A percentile compares a stretch with the other conserved stretches of the same genome.
These are phyloP conservation scores for Alternaria sp. DNA, from an alignment of 2,329 filamentous ascomycete species.

Conservation along the genomic window DNA sequence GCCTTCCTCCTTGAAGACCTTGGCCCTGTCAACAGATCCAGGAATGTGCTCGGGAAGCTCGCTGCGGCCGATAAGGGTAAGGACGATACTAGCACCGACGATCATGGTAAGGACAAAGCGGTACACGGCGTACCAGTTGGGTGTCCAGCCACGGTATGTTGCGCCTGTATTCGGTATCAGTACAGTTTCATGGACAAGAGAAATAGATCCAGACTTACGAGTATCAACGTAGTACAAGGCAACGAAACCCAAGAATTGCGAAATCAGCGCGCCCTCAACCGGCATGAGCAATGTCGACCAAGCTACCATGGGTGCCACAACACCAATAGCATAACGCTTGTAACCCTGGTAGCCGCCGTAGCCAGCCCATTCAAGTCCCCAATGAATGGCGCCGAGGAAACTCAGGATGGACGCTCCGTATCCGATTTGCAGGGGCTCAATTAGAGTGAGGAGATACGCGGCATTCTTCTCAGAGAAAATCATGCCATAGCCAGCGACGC, in stretches of 20 bases:
- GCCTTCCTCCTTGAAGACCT: slow-evolving; percentile 56
- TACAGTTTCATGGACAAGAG: neutral
- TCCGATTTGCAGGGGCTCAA: slow-evolving; percentile 89
- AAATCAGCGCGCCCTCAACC: slow-evolving; percentile 82
- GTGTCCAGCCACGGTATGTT: slow-evolving; percentile 77
- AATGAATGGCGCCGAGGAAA: slow-evolving; percentile 93
- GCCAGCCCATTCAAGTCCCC: slow-evolving; percentile 86
- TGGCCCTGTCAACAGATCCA: slow-evolving; percentile 55
- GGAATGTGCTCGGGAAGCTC: slow-evolving; percentile 70
- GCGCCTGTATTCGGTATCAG: slow-evolving; percentile 57
- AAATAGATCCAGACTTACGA: neutral
- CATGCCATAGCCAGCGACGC: slow-evolving; percentile 68
- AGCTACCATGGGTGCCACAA: slow-evolving; percentile 79
- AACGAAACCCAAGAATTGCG: slow-evolving; percentile 86
- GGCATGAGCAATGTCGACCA: slow-evolving; percentile 92
- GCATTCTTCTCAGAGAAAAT: slow-evolving; percentile 77
- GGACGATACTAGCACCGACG: slow-evolving; percentile 82
- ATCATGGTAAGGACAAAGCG: slow-evolving; percentile 92
- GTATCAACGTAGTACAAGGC: slow-evolving; percentile 87
- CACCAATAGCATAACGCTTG: slow-evolving; percentile 83
- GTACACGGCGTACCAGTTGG: slow-evolving; percentile 86
- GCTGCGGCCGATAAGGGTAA: slow-evolving; percentile 82
- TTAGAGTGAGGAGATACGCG: slow-evolving; percentile 72
- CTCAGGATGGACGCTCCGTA: slow-evolving; percentile 94
- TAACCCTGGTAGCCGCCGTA: slow-evolving; percentile 74